Evolutionary conservation across 441 rosid species (phyloP).

Genomic region (Eugenia klotzschiana): DNA sequence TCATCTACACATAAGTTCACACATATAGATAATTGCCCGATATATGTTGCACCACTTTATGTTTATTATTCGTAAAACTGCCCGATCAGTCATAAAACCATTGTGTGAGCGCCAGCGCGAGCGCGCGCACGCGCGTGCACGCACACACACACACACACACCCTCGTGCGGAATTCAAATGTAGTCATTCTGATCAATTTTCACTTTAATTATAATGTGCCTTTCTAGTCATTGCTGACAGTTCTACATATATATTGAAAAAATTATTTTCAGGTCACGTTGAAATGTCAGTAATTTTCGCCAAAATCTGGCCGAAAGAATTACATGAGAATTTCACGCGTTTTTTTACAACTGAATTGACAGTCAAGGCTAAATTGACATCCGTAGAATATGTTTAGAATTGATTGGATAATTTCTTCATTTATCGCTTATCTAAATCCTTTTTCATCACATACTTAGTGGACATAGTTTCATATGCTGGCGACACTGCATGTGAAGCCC

Average conservation of each 20-base stretch:
- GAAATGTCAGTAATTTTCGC: neutral
- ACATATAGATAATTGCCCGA: neutral
- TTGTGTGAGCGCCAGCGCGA: too few relatives aligned
- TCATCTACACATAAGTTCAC: neutral
- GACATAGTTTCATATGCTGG: neutral
- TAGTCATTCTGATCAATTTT: neutral
- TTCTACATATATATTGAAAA: neutral
- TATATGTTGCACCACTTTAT: neutral
- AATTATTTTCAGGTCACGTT: neutral
- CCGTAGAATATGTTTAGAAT: neutral
- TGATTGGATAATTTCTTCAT: neutral
- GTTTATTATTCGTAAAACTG: neutral
- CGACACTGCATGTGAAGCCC: neutral
- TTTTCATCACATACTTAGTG: neutral
- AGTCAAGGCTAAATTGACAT: too few relatives aligned
- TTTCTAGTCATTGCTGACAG: neutral
- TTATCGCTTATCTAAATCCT: neutral
- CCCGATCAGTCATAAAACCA: neutral
- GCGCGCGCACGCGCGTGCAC: too few relatives aligned
- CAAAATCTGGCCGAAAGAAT: neutral
- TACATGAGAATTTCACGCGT: neutral
- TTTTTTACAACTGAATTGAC: neutral
- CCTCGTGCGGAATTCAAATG: neutral
- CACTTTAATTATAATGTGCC: accelerated
- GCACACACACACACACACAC: too few relatives aligned